These are phyloP conservation scores for Albophoma yamanashiensis DNA, from an alignment of 2,329 filamentous ascomycete species.

Conservation along the genomic window DNA sequence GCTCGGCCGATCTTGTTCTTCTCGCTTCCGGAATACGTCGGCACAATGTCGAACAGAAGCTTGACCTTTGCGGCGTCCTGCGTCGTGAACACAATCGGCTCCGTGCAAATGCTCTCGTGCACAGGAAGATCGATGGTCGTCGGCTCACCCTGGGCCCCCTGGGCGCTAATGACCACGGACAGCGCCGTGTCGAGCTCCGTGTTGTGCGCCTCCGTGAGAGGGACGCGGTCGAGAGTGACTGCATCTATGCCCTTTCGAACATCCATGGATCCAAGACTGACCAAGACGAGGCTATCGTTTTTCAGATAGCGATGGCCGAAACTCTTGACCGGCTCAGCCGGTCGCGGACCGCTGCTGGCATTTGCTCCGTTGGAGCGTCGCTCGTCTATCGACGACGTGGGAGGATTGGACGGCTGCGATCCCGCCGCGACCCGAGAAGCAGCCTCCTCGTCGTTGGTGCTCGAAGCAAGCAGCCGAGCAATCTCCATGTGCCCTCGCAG, in stretches of 20 bases:
- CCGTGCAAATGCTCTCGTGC: constrained; percentile 86
- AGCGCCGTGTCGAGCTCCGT: constrained; percentile 92
- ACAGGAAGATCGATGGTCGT: constrained; percentile 87
- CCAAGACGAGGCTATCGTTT: constrained; percentile 78
- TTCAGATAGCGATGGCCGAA: constrained; percentile 94
- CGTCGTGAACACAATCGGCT: constrained; percentile 84
- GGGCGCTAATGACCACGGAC: constrained; percentile 81
- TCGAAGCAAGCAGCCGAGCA: constrained; percentile 54
- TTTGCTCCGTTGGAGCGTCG: constrained; percentile 43
- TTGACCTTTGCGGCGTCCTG: constrained; percentile 71
- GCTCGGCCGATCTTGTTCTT: constrained; percentile 83
- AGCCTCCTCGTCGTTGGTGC: constrained; percentile 24
- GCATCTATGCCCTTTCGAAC: constrained; percentile 71
- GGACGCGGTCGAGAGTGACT: constrained; percentile 80
- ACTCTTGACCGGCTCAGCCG: constrained; percentile 75
- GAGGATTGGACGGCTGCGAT: constrained; percentile 12
- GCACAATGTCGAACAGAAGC: constrained; percentile 86
- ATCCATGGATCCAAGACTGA: constrained; percentile 92
- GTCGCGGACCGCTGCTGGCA: constrained; percentile 28
- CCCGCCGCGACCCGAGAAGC: constrained; percentile 10
- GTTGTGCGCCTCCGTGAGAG: constrained; percentile 75
- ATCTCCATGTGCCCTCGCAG: constrained; percentile 81
- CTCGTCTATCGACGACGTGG: constrained; percentile 52
- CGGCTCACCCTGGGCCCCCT: constrained; percentile 74
- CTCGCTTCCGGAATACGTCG: constrained; percentile 84